Base-by-base conservation (phyloP, 805 yeast genomes). In the Candida chauliodis region DNA sequence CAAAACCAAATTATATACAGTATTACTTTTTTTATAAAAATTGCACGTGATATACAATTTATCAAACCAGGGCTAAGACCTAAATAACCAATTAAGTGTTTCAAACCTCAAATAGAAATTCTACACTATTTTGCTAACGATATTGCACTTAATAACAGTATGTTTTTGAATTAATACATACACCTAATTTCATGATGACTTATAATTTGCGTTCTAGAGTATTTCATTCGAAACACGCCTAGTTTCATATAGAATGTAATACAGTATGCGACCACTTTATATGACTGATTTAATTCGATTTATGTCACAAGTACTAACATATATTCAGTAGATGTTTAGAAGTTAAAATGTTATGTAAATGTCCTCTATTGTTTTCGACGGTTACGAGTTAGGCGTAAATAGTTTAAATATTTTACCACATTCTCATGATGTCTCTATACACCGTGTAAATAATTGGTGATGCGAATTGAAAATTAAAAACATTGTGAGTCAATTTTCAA, bases 141-240 rank as follows among this genome's bases (percentile, higher is more conserved):
- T n/a, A n/a, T n/a, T n/a, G n/a, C n/a, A n/a, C n/a, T n/a, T n/a
- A n/a, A n/a, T n/a, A n/a, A n/a, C n/a, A n/a, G n/a, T n/a, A n/a
- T n/a, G n/a, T n/a, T n/a, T n/a, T n/a, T n/a, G n/a, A n/a, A n/a
- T n/a, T n/a, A n/a, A n/a, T n/a, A n/a, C n/a, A n/a, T n/a, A n/a
- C n/a, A n/a, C n/a, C n/a, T n/a, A n/a, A n/a, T n/a, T n/a, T 31
- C 27, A 53, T 66, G 73, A 66, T 66, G 73, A 66, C 57, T 48
- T 36, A 54, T 63, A 68, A 68, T 68, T 68, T 68, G 74, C 74
- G 74, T 68, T 68, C 69, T 55, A 68, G 71, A 61, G 67, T 56
- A 46, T 42, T 45, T 45, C 42, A 38, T 43, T 50, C 48, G 72
- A 59, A 54, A 65, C 72, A 62, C 50, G 74, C 74, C 74, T 66